Conservation (phyloP, 306 rosid species). For the Quercus bicolor region DNA sequence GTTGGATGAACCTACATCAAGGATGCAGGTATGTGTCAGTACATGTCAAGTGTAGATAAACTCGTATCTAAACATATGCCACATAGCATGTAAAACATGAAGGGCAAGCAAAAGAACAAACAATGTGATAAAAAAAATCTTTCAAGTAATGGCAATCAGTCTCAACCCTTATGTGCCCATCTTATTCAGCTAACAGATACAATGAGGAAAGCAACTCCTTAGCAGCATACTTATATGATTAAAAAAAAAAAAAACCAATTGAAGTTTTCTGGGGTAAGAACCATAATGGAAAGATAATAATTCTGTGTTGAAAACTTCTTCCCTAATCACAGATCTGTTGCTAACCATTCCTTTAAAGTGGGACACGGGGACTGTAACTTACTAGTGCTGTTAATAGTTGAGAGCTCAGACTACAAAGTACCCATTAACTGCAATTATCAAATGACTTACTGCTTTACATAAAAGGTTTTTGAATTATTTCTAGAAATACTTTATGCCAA, state of each 20-base stretch:
- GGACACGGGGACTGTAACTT: background rate
- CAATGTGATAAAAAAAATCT: background rate
- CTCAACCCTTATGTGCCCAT: background rate
- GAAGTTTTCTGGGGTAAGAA: background rate
- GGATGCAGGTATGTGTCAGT: background rate
- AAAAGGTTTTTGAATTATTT: background rate
- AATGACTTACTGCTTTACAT: background rate
- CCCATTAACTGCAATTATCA: background rate
- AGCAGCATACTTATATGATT: too few relatives aligned
- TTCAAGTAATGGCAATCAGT: background rate
- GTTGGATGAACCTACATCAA: background rate
- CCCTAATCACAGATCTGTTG: background rate
- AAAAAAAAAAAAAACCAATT: background rate
- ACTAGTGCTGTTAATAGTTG: background rate
- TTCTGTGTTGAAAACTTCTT: background rate
- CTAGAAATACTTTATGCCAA: background rate
- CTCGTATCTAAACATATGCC: background rate
- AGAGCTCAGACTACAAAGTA: background rate
- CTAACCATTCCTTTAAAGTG: background rate
- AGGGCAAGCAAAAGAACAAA: background rate
- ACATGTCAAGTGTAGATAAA: background rate
- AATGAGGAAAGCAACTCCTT: background rate
- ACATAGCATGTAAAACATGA: background rate
- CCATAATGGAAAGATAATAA: background rate
- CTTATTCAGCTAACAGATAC: background rate